Conservation (phyloP, 192 early-diverging fungal species). For the Backusella mclennaniae region DNA sequence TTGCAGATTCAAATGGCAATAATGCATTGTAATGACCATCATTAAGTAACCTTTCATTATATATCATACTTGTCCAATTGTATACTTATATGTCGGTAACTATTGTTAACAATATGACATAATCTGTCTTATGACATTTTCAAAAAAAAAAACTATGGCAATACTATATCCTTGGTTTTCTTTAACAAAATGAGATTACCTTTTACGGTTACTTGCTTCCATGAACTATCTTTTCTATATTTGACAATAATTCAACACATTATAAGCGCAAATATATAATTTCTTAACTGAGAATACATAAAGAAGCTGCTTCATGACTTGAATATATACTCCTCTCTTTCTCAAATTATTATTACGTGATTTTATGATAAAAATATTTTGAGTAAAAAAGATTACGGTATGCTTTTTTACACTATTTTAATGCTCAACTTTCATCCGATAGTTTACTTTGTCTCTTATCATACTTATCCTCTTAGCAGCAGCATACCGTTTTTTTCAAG, state of each 20-base stretch:
- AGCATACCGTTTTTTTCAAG: too few species aligned
- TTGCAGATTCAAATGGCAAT: neutral
- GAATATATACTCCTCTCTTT: too few species aligned
- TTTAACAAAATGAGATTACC: neutral
- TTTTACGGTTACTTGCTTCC: neutral
- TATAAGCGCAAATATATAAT: neutral
- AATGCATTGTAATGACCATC: neutral
- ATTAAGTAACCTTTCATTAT: neutral
- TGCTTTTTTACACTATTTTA: too few species aligned
- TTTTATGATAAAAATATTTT: too few species aligned
- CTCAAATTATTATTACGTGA: too few species aligned
- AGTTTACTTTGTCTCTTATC: too few species aligned
- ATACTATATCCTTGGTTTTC: neutral
- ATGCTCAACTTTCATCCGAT: too few species aligned
- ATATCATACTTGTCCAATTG: neutral
- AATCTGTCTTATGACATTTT: neutral
- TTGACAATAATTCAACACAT: neutral
- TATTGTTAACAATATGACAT: neutral
- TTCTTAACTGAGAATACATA: neutral
- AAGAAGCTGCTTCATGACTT: neutral
- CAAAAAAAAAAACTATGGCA: neutral
- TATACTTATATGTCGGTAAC: neutral
- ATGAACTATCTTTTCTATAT: neutral
- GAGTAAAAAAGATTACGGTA: too few species aligned
- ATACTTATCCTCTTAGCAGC: too few species aligned